Evolutionary conservation across 306 rosid genomes (phyloP).

Genomic region (Vachellia collinsii): DNA sequence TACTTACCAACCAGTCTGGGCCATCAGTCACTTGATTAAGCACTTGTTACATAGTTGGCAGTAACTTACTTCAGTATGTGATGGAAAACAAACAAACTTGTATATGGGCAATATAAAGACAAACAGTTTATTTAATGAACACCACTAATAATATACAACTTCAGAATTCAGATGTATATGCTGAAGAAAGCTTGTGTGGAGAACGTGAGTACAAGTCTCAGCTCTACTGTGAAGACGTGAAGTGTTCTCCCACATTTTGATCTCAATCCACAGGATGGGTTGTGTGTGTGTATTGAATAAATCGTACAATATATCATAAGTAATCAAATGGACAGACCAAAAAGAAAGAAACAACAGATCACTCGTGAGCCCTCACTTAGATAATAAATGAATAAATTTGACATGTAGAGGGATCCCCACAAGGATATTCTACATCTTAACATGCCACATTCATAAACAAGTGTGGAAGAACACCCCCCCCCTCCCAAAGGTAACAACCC

Average conservation of each 20-base stretch:
- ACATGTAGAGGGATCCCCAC: conserved; percentile 26
- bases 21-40: background rate
- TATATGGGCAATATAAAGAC: background rate
- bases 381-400: conserved; percentile 49
- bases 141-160: background rate
- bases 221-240: conserved; percentile 31
- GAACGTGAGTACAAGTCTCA: conserved; percentile 34
- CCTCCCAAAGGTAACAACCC: background rate
- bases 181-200: conserved; percentile 4
- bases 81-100: background rate
- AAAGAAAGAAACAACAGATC: background rate
- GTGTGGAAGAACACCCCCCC: conserved; percentile 25
- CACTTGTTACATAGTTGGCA: background rate
- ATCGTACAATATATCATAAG: conserved; percentile 42
- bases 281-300: conserved; percentile 25
- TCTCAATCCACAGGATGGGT: conserved; percentile 41
- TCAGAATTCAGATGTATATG: background rate
- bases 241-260: conserved; percentile 51
- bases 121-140: background rate
- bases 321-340: conserved; percentile 18
- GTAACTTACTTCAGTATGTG: background rate
- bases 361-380: conserved; percentile 43
- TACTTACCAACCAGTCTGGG: background rate
- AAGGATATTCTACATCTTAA: conserved; percentile 45
- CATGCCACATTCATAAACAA: conserved; percentile 33